phyloP scores from a whole-genome alignment of 2,329 filamentous ascomycete genomes.

The Fusarium luffae region DNA sequence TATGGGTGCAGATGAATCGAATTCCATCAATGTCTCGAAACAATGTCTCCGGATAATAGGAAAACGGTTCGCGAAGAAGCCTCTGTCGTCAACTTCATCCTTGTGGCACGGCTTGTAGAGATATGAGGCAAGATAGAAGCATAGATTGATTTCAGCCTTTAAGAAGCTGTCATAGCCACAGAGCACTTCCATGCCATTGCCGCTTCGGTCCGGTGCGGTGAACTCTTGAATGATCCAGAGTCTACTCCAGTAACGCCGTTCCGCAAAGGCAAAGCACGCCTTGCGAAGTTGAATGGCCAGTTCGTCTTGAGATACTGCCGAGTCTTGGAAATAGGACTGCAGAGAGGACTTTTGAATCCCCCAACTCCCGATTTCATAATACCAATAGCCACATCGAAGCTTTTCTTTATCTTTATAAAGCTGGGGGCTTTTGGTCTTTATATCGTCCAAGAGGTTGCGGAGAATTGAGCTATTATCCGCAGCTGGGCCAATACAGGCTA shows the following conservation, averaged over 20 bases:
- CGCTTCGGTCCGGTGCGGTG: background rate
- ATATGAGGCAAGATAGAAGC: background rate
- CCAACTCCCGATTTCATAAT: no score
- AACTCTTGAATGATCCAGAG: background rate
- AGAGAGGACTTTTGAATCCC: accelerated
- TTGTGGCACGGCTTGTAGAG: accelerated
- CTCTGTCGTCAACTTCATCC: no score
- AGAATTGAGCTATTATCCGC: background rate
- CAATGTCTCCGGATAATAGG: no score
- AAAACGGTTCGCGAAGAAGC: no score
- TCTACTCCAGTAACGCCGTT: background rate
- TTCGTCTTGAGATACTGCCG: no score
- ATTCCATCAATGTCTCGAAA: background rate
- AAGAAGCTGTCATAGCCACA: background rate
- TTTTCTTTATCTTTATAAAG: background rate
- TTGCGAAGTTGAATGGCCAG: background rate
- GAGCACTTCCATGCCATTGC: background rate
- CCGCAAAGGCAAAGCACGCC: background rate
- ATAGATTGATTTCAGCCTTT: background rate
- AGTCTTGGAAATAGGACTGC: no score
- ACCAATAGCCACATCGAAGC: no score
- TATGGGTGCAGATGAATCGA: background rate
- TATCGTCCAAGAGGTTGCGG: background rate
- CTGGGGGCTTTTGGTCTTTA: accelerated
- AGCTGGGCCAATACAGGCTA: background rate